Percentiles rank a stretch among this genome's conserved stretches.
These are phyloP conservation scores for Cryptococcus sp. DNA, from an alignment of 1,284 basidiomycete species.

Conservation along the genomic window DNA sequence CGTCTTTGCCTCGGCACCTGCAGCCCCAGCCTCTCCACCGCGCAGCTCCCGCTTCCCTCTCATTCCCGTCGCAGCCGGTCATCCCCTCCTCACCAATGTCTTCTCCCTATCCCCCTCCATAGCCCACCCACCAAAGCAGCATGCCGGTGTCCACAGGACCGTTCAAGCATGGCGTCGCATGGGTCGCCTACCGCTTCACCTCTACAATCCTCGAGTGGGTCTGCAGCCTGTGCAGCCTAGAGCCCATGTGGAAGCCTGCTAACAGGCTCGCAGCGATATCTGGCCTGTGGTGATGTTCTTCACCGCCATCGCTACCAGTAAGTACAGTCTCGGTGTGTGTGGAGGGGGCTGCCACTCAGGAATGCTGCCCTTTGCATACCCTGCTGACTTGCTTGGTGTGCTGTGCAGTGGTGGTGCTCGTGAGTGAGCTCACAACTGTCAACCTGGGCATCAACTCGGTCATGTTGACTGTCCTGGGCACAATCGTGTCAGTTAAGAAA, in stretches of 20 bases:
- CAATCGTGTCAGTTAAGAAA: slow-evolving; percentile 27
- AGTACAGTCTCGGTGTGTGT: neutral
- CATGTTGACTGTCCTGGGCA: slow-evolving; percentile 32
- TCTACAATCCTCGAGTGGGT: slow-evolving; percentile 36
- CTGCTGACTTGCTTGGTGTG: neutral
- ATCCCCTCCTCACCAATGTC: too few species aligned
- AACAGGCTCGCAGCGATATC: slow-evolving; percentile 28
- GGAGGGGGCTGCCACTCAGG: too few species aligned
- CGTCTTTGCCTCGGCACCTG: too few species aligned
- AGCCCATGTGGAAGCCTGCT: neutral
- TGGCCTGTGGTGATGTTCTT: slow-evolving; percentile 33
- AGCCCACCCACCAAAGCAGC: neutral
- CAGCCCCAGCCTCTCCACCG: too few species aligned
- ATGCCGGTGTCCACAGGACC: slow-evolving; percentile 8
- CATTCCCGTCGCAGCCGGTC: too few species aligned
- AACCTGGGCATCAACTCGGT: slow-evolving; percentile 28
- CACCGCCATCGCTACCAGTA: slow-evolving; percentile 29
- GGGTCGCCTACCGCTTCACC: slow-evolving; percentile 29
- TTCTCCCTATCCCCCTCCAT: neutral
- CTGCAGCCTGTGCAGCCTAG: neutral
- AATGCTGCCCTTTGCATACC: neutral
- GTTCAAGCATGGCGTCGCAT: slow-evolving; percentile 27
- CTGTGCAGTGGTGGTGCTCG: slow-evolving; percentile 27
- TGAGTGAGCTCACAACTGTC: slow-evolving; percentile 22
- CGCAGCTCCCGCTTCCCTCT: too few species aligned